Evolutionary conservation across 1,284 basidiomycete genomes (phyloP), one percentile per base, ranked within the genome.

Genomic region (Moniliella sp.): DNA sequence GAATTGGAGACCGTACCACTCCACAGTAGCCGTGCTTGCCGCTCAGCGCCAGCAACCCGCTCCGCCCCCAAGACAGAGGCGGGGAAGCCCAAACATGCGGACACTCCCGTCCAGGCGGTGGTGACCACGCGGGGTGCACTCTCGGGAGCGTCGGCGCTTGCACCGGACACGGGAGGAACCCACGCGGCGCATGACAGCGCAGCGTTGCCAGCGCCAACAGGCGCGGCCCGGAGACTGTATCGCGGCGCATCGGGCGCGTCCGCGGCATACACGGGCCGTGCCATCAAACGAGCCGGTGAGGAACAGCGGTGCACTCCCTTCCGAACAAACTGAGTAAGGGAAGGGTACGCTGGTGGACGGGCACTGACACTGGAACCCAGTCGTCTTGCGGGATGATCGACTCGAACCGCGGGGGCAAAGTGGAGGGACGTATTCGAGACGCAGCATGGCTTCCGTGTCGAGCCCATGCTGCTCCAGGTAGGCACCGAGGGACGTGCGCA

Each of bases 371-470:
- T 74, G 0, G 80, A 0, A 91, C 76, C 88, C 86, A 97, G 47
- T 93, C 86, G 43, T 94, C 79, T 45, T 84, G 79, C 13, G 78
- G 76, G 34, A 83, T 69, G 18, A 75, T 70, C 0, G 75, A 71
- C 56, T 82, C 70, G 39, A 75, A 74, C 48, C 80, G 72, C 0
- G 88, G 88, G 0, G 88, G 86, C 57, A 94, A 67, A 1, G 91
- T 72, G 16, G 76, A 80, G 61, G 75, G 36, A 97, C 75, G 64
- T 94, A 94, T 63, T 94, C 84, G 33, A 97, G 72, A 52, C 86
- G 77, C 21, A 93, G 69, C 2, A 79, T 83, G 54, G 81, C 76
- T 68, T 84, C 79, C 71, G 78, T 50, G 4, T 45, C 54, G 29
- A 48, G 44, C 69, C 76, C 73, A 48, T 75, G 69, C 45, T 72